A percentile compares a stretch with the other conserved stretches of the same genome.
phyloP scores from a whole-genome alignment of 106 monocot species.

The Dendrobium catenatum region DNA sequence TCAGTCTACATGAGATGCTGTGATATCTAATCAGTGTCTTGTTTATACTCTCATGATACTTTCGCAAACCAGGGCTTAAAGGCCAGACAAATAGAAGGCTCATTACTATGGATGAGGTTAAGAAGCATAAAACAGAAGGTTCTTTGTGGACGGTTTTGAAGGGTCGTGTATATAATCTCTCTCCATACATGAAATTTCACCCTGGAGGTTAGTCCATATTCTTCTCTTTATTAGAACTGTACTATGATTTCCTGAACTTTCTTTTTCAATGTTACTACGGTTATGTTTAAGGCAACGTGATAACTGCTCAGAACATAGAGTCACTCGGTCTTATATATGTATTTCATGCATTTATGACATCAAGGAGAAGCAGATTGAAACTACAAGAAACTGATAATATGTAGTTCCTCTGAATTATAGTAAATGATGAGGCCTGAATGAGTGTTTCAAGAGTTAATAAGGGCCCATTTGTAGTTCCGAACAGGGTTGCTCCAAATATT shows the following conservation, averaged over 20 bases:
- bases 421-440: background rate
- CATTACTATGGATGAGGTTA: constrained; percentile 88
- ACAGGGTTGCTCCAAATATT: background rate
- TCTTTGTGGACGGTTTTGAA: constrained; percentile 89
- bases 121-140: constrained; percentile 67
- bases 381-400: background rate
- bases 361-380: background rate
- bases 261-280: background rate
- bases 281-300: background rate
- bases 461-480: background rate
- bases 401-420: background rate
- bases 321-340: background rate
- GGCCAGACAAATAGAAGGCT: constrained; percentile 70
- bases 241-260: background rate
- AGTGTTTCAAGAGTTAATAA: background rate
- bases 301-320: background rate
- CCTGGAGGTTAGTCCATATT: constrained; percentile 72
- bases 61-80: constrained; percentile 43
- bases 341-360: background rate
- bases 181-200: constrained; percentile 93
- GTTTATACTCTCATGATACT: background rate
- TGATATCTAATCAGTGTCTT: constrained; percentile 2
- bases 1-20: background rate
- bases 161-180: constrained; percentile 90
- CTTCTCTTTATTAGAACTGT: background rate